Evolutionary conservation across 2,329 filamentous ascomycete genomes (phyloP).

Genomic region (Paramyrothecium roridum): DNA sequence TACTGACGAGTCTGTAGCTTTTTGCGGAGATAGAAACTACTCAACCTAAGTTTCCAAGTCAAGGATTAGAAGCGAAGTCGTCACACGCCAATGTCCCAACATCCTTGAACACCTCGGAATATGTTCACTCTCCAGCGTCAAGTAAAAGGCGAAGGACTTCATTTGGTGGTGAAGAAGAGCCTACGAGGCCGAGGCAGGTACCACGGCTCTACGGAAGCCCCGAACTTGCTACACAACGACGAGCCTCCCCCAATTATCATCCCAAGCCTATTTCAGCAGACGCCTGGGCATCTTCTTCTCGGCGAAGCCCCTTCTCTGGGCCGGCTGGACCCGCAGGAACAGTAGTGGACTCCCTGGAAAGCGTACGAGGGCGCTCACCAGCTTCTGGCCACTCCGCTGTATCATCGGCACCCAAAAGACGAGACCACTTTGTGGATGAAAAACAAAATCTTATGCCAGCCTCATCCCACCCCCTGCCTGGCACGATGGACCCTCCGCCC

Average conservation of each 20-base stretch:
- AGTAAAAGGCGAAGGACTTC: conserved; percentile 46
- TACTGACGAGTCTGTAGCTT: conserved; percentile 29
- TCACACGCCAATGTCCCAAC: conserved; percentile 23
- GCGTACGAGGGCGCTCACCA: conserved; percentile 34
- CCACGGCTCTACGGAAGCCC: conserved; percentile 43
- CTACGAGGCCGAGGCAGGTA: conserved; percentile 38
- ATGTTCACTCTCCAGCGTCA: conserved; percentile 45
- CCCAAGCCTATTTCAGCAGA: conserved; percentile 23
- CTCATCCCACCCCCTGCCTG: conserved; percentile 18
- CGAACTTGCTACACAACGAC: conserved; percentile 23
- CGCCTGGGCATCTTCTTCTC: conserved; percentile 28
- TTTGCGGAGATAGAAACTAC: conserved; percentile 40
- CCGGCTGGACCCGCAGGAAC: conserved; percentile 21
- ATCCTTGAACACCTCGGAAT: conserved; percentile 39
- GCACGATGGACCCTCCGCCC: conserved; percentile 26
- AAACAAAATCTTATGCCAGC: conserved; percentile 26
- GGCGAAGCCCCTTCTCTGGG: conserved; percentile 29
- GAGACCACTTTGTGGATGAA: conserved; percentile 29
- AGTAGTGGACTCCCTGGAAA: conserved; percentile 31
- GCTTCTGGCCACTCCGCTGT: conserved; percentile 25
- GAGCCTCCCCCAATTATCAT: conserved; percentile 29
- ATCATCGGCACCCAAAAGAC: conserved; percentile 32
- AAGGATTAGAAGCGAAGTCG: conserved; percentile 19
- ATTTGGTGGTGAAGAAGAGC: conserved; percentile 35
- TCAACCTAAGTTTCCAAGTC: background rate